Evolutionary conservation across 345 rosid genomes (phyloP).

Genomic region (Litchi chinensis): DNA sequence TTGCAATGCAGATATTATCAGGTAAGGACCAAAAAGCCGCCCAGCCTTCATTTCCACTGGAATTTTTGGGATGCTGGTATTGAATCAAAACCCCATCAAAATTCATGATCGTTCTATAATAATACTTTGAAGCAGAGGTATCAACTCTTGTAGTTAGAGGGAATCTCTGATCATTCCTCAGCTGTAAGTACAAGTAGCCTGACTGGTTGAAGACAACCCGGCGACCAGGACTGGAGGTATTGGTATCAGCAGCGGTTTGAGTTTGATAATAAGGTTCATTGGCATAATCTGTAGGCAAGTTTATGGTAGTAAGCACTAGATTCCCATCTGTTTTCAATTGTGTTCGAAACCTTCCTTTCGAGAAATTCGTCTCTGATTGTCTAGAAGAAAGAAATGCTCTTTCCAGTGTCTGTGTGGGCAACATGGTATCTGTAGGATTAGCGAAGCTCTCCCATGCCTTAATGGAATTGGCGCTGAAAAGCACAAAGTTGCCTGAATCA

Average conservation of each 20-base stretch:
- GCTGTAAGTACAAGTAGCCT: conserved; percentile 6
- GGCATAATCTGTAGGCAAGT: background rate
- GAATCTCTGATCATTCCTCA: background rate
- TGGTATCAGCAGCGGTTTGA: background rate
- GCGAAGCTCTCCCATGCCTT: conserved; percentile 13
- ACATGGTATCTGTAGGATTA: conserved; percentile 9
- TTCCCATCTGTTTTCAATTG: background rate
- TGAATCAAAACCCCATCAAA: conserved; percentile 25
- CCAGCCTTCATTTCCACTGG: conserved; percentile 17
- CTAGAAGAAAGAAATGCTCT: conserved; percentile 4
- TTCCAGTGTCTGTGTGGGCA: conserved; percentile 22
- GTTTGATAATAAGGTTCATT: conserved; percentile 16
- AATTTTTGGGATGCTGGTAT: conserved; percentile 3
- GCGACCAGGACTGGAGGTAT: background rate
- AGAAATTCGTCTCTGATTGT: conserved; percentile 14
- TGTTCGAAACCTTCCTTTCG: conserved; percentile 9
- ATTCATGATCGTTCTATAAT: conserved; percentile 7
- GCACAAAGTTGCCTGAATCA: conserved; percentile 18
- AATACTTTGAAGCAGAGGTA: conserved; percentile 3
- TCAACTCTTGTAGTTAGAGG: background rate
- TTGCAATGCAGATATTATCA: conserved; percentile 17
- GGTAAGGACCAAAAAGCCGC: conserved; percentile 13
- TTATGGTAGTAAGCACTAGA: conserved; percentile 19
- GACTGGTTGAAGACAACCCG: conserved; percentile 18
- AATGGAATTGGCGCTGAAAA: background rate